These are phyloP conservation scores for Backusella macrospora DNA, from an alignment of 192 early-diverging fungal genomes.

Conservation along the genomic window DNA sequence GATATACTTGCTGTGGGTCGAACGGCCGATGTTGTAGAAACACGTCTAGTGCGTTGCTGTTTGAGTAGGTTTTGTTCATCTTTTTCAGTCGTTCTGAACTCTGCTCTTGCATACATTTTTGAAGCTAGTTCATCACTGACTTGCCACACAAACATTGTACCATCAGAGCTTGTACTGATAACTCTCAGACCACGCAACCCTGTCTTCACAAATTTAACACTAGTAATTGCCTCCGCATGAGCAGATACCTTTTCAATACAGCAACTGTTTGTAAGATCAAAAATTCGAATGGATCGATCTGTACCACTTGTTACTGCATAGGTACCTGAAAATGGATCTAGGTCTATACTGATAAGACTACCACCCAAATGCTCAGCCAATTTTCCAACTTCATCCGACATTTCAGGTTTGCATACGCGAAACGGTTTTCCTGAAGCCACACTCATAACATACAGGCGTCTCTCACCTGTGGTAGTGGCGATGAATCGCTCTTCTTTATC, in stretches of 20 bases:
- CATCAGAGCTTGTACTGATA: constrained; percentile 74
- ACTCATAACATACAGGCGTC: constrained; percentile 62
- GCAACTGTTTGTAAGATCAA: constrained; percentile 65
- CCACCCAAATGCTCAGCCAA: constrained; percentile 45
- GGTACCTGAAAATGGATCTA: constrained; percentile 70
- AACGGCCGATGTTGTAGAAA: constrained; percentile 17
- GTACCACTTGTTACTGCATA: constrained; percentile 65
- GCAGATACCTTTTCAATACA: constrained; percentile 62
- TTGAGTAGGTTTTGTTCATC: constrained; percentile 2
- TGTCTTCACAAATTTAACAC: constrained; percentile 56
- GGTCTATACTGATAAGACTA: constrained; percentile 62
- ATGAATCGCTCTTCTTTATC: constrained; percentile 57
- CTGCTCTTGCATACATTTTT: constrained; percentile 30
- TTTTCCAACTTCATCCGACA: constrained; percentile 40
- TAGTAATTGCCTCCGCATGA: constrained; percentile 76
- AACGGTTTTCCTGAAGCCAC: constrained; percentile 73
- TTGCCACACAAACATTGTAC: constrained; percentile 78
- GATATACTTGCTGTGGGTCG: constrained; percentile 28
- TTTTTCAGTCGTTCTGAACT: constrained; percentile 4
- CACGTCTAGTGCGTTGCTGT: constrained; percentile 23
- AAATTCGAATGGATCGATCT: constrained; percentile 72
- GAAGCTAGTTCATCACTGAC: constrained; percentile 51
- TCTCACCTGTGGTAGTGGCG: constrained; percentile 69
- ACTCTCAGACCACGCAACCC: constrained; percentile 40
- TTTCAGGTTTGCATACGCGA: constrained; percentile 60